Conservation (phyloP, 495 filamentous ascomycete species). For the Penicillium atrosanguineum region DNA sequence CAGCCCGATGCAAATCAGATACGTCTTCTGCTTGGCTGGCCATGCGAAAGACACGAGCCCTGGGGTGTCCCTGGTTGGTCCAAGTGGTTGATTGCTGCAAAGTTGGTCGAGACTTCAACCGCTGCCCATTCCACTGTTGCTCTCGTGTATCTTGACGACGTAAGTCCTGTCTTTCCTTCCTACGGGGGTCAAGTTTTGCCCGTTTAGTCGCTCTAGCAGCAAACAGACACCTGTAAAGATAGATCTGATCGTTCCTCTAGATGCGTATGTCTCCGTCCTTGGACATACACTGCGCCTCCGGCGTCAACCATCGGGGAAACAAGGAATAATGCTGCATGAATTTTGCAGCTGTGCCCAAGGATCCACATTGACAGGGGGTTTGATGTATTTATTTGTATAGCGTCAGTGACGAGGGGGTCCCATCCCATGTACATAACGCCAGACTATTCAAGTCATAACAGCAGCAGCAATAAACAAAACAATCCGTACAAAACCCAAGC, state of each 20-base stretch:
- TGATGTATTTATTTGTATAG: conserved; percentile 7
- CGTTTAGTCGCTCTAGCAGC: not conserved
- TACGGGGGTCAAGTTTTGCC: not conserved
- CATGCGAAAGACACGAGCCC: conserved; percentile 21
- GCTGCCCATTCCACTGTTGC: conserved; percentile 4
- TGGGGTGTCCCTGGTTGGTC: conserved; percentile 17
- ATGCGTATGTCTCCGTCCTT: conserved; percentile 6
- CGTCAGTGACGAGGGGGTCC: not conserved
- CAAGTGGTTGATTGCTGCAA: conserved; percentile 17
- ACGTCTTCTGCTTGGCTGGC: conserved; percentile 22
- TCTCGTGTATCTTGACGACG: conserved; percentile 9
- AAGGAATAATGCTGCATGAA: conserved; percentile 15
- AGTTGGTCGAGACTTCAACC: conserved; percentile 24
- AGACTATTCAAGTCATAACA: conserved; percentile 3
- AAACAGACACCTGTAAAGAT: not conserved
- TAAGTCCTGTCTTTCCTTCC: conserved; percentile 5
- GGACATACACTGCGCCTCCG: not conserved
- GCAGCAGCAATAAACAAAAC: conserved; percentile 8
- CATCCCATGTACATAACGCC: conserved; percentile 5
- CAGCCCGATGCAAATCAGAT: conserved; percentile 6
- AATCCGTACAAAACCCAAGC: conserved; percentile 12
- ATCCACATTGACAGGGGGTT: conserved; percentile 5
- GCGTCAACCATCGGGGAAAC: conserved; percentile 16
- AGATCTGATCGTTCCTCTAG: not conserved
- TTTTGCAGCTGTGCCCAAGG: conserved; percentile 12